Evolutionary conservation across 1,284 basidiomycete species (phyloP).

Genomic region (Pseudozyma pruni): DNA sequence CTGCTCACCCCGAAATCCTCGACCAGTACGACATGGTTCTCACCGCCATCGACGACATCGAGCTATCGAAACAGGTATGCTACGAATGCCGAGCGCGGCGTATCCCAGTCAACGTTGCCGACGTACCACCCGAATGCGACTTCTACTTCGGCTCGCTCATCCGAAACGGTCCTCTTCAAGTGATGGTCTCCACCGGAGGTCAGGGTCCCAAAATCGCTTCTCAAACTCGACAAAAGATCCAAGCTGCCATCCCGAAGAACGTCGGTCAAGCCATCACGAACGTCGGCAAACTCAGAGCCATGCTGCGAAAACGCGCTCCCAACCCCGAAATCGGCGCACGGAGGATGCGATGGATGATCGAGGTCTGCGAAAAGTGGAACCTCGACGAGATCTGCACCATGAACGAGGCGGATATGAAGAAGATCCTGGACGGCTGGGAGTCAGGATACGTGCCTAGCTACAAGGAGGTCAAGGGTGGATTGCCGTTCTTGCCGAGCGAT

Average conservation of each 20-base stretch:
- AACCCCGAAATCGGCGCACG: slow-evolving; percentile 78
- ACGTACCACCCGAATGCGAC: slow-evolving; percentile 88
- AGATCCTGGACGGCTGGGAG: slow-evolving; percentile 68
- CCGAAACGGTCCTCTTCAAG: slow-evolving; percentile 87
- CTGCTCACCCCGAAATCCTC: slow-evolving; percentile 15
- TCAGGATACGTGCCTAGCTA: slow-evolving; percentile 60
- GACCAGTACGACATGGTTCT: slow-evolving; percentile 81
- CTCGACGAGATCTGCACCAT: slow-evolving; percentile 79
- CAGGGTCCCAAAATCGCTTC: slow-evolving; percentile 91
- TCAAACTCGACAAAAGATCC: slow-evolving; percentile 79
- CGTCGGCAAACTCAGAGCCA: slow-evolving; percentile 78
- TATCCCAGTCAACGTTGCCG: slow-evolving; percentile 94
- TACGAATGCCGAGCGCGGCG: slow-evolving; percentile 76
- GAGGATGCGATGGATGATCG: slow-evolving; percentile 96
- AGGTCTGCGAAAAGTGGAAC: slow-evolving; percentile 85
- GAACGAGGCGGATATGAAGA: slow-evolving; percentile 71
- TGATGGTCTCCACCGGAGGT: slow-evolving; percentile 96
- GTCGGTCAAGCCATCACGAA: slow-evolving; percentile 83
- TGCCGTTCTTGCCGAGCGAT: slow-evolving; percentile 27
- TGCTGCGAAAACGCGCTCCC: slow-evolving; percentile 78
- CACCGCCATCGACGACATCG: slow-evolving; percentile 89
- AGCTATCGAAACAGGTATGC: slow-evolving; percentile 78
- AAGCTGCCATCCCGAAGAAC: slow-evolving; percentile 76
- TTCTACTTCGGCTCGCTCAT: slow-evolving; percentile 98
- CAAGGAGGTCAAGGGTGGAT: slow-evolving; percentile 43